Evolutionary conservation across 306 rosid species (phyloP).

Genomic region (Biancaea sappan): DNA sequence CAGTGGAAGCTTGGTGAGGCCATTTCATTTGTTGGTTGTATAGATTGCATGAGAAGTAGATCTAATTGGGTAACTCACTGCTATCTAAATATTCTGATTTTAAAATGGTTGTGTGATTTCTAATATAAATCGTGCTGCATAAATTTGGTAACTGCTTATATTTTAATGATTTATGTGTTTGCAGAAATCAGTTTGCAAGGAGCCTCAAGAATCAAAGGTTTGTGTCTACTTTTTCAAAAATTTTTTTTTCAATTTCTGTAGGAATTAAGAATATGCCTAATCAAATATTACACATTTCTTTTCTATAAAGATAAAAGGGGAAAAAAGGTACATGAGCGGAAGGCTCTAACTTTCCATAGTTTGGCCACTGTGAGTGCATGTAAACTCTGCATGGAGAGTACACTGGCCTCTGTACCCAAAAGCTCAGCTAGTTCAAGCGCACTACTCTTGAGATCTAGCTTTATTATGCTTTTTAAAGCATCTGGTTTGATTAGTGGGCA

Average conservation of each 20-base stretch:
- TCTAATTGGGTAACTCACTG: neutral
- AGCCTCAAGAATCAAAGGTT: constrained; percentile 81
- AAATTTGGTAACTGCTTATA: neutral
- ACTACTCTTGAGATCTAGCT: constrained; percentile 1
- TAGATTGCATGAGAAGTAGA: too few relatives aligned
- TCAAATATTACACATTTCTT: neutral
- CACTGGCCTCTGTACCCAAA: neutral
- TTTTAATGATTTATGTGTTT: constrained; percentile 27
- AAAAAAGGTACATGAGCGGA: constrained; percentile 9
- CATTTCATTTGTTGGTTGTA: too few relatives aligned
- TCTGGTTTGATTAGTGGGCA: constrained; percentile 5
- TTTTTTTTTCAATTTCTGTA: constrained; percentile 17
- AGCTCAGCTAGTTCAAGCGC: neutral
- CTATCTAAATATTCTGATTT: neutral
- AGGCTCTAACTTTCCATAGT: neutral
- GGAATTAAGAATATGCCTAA: constrained; percentile 12
- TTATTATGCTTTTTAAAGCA: constrained; percentile 3
- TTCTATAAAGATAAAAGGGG: neutral
- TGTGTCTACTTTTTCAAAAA: constrained; percentile 26
- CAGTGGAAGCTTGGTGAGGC: too few relatives aligned
- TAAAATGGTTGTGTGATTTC: neutral
- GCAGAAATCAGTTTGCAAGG: constrained; percentile 84
- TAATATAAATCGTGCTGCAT: neutral
- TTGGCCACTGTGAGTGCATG: neutral
- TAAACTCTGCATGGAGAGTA: neutral